Evolutionary conservation across 2,329 filamentous ascomycete species (phyloP), one percentile per base, ranked within the genome.

Genomic region (Penicillium frequentans): DNA sequence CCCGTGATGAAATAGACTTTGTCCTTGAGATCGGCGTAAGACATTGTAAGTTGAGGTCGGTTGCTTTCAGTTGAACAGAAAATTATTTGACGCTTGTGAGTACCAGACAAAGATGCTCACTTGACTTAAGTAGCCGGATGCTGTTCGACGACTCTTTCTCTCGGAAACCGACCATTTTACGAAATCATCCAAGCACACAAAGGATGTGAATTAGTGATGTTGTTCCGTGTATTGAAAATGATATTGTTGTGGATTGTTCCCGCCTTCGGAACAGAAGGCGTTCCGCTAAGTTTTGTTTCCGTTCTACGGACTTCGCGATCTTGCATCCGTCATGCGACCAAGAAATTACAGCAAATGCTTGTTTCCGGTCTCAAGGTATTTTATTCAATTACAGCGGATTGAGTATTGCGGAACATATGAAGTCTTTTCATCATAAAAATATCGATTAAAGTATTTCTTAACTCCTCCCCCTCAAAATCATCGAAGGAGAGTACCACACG

Each of bases 371-470:
- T 37, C 33, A 14, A 1, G 10, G 6, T 2, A 37, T 8, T 37
- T 5, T n/a, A 9, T 9, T n/a, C 16, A 9, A 9, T 0, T 14
- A n/a, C 5, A 37, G 6, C 9, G 3, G 8, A 3, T 9, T 1
- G 6, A n/a, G n/a, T 9, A 37, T 37, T n/a, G 16, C 33, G 33
- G 33, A n/a, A 37, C 14, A n/a, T 2, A 11, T 13, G 7, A 37
- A 37, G 7, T 7, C 14, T 37, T 37, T n/a, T 16, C n/a, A 35
- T 35, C n/a, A 14, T n/a, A 7, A 2, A 23, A 23, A 23, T 23
- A 23, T 23, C 21, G 3, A 23, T 23, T n/a, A 5, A 37, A 37
- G 33, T 9, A 37, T n/a, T n/a, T n/a, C 33, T 37, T 6, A 37
- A 37, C 8, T 16, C 16, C 0, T 37, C 7, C 6, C 33, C 16